Evolutionary conservation across 352 stramenopile species (phyloP), one percentile per base, ranked within the genome.

Genomic region (Thalassiosira delicatula): DNA sequence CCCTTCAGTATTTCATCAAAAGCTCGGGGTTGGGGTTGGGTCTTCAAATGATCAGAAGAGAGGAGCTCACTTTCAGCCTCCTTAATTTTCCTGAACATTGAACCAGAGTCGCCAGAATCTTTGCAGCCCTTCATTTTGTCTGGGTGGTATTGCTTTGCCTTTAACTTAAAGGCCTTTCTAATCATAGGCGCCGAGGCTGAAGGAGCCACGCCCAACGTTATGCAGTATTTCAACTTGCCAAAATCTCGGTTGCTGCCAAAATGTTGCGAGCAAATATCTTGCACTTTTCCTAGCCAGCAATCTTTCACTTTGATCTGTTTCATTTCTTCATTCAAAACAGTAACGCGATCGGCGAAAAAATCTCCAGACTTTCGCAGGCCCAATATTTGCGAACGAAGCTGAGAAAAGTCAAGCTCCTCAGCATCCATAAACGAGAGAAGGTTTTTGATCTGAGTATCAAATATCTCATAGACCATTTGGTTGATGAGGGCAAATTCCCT

Each of bases 321-420:
- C 42, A 19, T 42, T 76, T 90, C 70, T 49, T 89, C 81, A 46
- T 82, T 56, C n/a, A 92, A 66, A 33, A 92, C 54, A 63, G 86
- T 84, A 17, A 86, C 59, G n/a, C 68, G 27, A 70, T 92, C 86
- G 12, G 84, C 73, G 17, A 85, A 70, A 69, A 90, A 90, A 19
- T 75, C 46, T n/a, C 86, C 83, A 67, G 79, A 78, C 27, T 42
- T 70, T 21, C 86, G 37, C 23, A 70, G 40, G 23, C 76, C 11
- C 37, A 84, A 21, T 14, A 92, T 60, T 66, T 81, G 51, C 5
- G 35, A 61, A 32, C 79, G 68, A 63, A 90, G 77, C 25, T 60
- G 14, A 21, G 57, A 70, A 42, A 86, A 88, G 49, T 91, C 83
- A 77, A 81, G 69, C 8, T 65, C 23, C 12, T 89, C 57, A 40